Conservation (phyloP, 176 grass and related monocot species). For the Coix lacrymajobi region DNA sequence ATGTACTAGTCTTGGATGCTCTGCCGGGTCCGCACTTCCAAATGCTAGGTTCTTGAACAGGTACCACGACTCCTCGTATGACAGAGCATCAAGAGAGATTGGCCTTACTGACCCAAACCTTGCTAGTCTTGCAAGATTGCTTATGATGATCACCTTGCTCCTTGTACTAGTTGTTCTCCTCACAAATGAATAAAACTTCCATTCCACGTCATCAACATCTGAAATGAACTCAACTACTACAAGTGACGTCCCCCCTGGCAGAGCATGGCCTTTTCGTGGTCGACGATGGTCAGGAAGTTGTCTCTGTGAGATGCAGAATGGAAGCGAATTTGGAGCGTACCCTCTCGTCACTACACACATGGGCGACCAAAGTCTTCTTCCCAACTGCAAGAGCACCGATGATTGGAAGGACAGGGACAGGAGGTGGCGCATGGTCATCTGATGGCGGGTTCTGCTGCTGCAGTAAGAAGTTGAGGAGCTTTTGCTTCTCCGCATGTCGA, state of each 20-base stretch:
- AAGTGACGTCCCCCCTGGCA: too few relatives aligned
- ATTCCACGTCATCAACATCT: background rate
- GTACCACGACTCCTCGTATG: background rate
- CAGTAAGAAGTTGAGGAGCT: conserved; percentile 3
- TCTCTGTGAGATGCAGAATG: background rate
- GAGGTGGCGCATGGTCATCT: background rate
- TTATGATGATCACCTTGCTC: background rate
- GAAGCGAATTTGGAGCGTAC: background rate
- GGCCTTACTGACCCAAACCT: background rate
- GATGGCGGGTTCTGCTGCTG: background rate
- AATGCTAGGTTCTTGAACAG: conserved; percentile 17
- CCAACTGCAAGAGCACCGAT: background rate
- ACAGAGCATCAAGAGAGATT: background rate
- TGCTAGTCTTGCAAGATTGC: background rate
- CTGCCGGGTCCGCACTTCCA: background rate
- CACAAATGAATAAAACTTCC: background rate
- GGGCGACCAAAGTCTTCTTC: conserved; percentile 8
- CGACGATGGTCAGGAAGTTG: background rate
- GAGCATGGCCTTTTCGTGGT: background rate
- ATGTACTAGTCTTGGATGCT: background rate
- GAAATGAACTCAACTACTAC: conserved; percentile 1
- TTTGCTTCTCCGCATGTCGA: conserved; percentile 7
- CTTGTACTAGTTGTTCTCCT: background rate
- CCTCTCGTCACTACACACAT: conserved; percentile 9
- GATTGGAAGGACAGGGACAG: background rate